phyloP scores from a whole-genome alignment of 768 basidiomycete genomes.

The Calvatia gigantea region DNA sequence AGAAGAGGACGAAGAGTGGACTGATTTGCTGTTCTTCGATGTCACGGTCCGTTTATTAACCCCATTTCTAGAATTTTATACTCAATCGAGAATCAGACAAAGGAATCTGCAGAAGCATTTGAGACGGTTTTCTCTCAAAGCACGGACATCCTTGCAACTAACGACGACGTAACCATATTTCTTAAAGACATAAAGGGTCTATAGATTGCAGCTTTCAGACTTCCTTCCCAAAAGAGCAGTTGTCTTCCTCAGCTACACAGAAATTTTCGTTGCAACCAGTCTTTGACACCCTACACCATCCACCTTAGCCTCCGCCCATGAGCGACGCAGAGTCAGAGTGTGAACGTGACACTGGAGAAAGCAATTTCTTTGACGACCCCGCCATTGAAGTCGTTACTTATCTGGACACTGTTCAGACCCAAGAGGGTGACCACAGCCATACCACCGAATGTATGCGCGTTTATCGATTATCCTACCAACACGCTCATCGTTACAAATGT shows the following conservation, averaged over 20 bases:
- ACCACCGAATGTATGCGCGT: constrained; percentile 3
- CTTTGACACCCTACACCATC: too few species aligned
- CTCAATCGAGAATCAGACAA: constrained; percentile 40
- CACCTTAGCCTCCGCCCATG: too few species aligned
- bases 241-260: not conserved
- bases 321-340: constrained; percentile 50
- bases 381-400: too few species aligned
- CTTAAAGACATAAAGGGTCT: constrained; percentile 55
- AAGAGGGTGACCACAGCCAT: not conserved
- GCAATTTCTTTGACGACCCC: not conserved
- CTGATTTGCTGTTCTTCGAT: constrained; percentile 62
- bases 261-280: too few species aligned
- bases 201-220: constrained; percentile 21
- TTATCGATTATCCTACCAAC: not conserved
- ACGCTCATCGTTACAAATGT: not conserved
- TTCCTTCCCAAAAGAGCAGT: not conserved
- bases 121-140: constrained; percentile 63
- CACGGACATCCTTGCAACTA: constrained; percentile 46
- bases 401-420: not conserved
- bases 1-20: constrained; percentile 80
- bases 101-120: constrained; percentile 52
- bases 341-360: not conserved
- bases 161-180: constrained; percentile 53
- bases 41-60: constrained; percentile 45
- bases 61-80: constrained; percentile 1